Conservation (phyloP, 2,329 filamentous ascomycete genomes). For the Ascochyta pisi region DNA sequence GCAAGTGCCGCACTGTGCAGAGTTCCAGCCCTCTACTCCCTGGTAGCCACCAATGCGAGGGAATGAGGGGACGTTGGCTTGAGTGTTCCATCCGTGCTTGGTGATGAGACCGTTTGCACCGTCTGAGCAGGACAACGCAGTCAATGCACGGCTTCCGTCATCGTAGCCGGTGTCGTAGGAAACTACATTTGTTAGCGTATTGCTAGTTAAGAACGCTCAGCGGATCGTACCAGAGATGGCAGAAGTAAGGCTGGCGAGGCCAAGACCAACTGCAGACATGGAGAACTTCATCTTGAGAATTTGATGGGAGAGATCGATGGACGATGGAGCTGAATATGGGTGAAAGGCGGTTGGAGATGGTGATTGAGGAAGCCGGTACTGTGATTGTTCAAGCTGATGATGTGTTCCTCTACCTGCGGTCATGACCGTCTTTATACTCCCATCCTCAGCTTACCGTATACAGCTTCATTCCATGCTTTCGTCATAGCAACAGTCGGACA, state of each 20-base stretch:
- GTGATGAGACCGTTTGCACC: conserved; percentile 71
- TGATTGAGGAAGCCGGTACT: conserved; percentile 14
- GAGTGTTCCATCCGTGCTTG: conserved; percentile 63
- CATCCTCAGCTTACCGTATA: conserved; percentile 19
- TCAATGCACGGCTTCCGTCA: conserved; percentile 61
- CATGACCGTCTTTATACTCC: conserved; percentile 40
- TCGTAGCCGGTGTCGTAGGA: conserved; percentile 79
- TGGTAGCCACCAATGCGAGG: conserved; percentile 59
- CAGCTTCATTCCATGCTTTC: conserved; percentile 25
- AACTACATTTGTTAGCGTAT: conserved; percentile 52
- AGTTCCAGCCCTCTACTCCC: conserved; percentile 57
- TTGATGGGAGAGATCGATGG: conserved; percentile 10
- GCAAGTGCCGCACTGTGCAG: conserved; percentile 59
- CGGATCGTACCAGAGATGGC: conserved; percentile 40
- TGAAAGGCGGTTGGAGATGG: background rate
- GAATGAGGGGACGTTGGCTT: conserved; percentile 55
- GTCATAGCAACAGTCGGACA: conserved; percentile 27
- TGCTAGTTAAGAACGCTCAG: background rate
- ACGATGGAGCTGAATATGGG: background rate
- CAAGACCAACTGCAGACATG: conserved; percentile 33
- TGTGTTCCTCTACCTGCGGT: conserved; percentile 16
- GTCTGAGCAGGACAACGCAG: conserved; percentile 69
- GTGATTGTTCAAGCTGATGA: conserved; percentile 27
- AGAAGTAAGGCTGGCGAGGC: conserved; percentile 40
- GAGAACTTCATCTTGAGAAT: conserved; percentile 43